Percentiles rank a stretch among this genome's conserved stretches.
Evolutionary conservation across 371 early-diverging fungal genomes (phyloP).

Genomic region (Coemansia sp.): DNA sequence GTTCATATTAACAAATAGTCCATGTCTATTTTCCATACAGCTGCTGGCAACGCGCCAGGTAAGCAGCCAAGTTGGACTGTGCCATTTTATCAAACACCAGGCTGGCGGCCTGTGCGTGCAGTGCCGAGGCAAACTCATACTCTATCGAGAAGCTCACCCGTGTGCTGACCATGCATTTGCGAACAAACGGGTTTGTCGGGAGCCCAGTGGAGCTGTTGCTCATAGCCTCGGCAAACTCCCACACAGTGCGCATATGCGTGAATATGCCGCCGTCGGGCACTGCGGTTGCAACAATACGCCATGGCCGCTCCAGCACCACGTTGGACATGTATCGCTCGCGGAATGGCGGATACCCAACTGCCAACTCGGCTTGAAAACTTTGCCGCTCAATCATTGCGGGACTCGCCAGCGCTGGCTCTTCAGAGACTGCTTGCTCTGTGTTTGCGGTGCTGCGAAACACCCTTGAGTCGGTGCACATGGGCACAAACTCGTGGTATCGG

Average conservation of each 20-base stretch:
- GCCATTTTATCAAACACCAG: conserved; percentile 40
- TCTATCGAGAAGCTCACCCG: conserved; percentile 35
- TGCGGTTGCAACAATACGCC: conserved; percentile 32
- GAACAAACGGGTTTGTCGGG: conserved; percentile 6
- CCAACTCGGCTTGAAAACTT: conserved; percentile 32
- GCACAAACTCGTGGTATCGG: conserved; percentile 42
- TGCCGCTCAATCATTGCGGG: background rate
- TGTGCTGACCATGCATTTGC: background rate
- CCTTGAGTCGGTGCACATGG: conserved; percentile 37
- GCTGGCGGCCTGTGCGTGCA: conserved; percentile 43
- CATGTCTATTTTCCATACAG: conserved; percentile 14
- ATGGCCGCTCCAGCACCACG: conserved; percentile 33
- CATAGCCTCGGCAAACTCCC: conserved; percentile 22
- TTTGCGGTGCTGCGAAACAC: conserved; percentile 16
- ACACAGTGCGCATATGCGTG: conserved; percentile 41
- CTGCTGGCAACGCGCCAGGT: conserved; percentile 30
- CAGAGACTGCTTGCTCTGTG: background rate
- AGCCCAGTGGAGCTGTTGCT: background rate
- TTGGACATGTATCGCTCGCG: conserved; percentile 35
- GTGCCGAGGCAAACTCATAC: conserved; percentile 34
- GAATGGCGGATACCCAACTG: conserved; percentile 44
- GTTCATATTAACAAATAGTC: too few species aligned
- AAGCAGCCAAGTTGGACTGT: conserved; percentile 29
- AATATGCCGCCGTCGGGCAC: conserved; percentile 24
- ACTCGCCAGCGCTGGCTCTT: conserved; percentile 7